Conservation (phyloP, 805 yeast genomes). For the Candida multigemmis region DNA sequence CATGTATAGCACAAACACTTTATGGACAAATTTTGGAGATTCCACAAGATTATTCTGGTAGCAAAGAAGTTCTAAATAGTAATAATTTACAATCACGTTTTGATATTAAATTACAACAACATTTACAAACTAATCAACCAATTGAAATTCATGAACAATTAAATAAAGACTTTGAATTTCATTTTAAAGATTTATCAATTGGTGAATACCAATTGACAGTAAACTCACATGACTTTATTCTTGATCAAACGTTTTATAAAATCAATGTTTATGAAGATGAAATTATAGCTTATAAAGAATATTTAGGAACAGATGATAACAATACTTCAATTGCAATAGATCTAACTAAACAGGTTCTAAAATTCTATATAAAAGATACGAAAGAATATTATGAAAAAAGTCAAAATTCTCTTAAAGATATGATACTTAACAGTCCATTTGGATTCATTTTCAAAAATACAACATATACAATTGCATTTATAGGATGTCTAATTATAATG, state of each 20-base stretch:
- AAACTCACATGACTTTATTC: conserved; percentile 25
- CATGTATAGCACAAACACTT: conserved; percentile 1
- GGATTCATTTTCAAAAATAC: conserved; percentile 30
- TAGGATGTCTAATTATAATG: conserved; percentile 16
- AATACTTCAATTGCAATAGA: no score
- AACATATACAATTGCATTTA: conserved; percentile 24
- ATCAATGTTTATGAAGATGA: conserved; percentile 13
- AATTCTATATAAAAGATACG: conserved; percentile 7
- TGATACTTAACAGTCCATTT: conserved; percentile 30
- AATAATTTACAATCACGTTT: conserved; percentile 23
- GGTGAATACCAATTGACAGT: conserved; percentile 28
- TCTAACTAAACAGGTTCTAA: no score
- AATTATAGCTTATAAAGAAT: conserved; percentile 14
- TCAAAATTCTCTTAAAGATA: conserved; percentile 17
- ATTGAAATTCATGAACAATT: conserved; percentile 8
- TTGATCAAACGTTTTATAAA: conserved; percentile 15
- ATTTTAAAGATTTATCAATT: conserved; percentile 9
- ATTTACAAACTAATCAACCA: conserved; percentile 2
- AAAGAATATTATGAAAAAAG: conserved; percentile 27
- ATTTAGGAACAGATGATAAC: conserved; percentile 7
- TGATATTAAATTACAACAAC: conserved; percentile 13
- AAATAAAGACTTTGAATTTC: conserved; percentile 15
- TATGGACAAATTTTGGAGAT: conserved; percentile 1
- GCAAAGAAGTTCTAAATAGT: conserved; percentile 20
- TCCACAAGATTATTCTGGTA: not conserved